Evolutionary conservation across 2,329 filamentous ascomycete genomes (phyloP).

Genomic region (Neurospora sp.): DNA sequence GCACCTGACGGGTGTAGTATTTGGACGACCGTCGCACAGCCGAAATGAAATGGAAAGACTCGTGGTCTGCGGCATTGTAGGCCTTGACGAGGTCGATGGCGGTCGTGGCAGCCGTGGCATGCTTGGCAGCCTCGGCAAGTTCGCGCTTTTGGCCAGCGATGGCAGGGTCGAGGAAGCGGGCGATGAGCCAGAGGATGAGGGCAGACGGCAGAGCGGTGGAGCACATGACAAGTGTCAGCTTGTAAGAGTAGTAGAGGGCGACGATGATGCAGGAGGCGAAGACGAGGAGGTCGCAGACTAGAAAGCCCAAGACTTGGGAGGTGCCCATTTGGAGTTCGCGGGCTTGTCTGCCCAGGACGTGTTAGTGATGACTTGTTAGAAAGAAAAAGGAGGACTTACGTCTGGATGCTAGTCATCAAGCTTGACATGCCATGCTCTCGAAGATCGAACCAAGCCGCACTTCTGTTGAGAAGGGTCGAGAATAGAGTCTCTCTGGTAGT

Average conservation of each 20-base stretch:
- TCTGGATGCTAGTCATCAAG: slow-evolving; percentile 61
- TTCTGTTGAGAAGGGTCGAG: slow-evolving; percentile 54
- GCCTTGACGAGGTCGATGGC: slow-evolving; percentile 81
- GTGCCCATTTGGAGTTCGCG: slow-evolving; percentile 72
- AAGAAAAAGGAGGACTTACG: slow-evolving; percentile 38
- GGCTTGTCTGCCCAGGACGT: slow-evolving; percentile 51
- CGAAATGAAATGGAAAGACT: slow-evolving; percentile 53
- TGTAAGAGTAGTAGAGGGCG: slow-evolving; percentile 74
- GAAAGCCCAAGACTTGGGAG: slow-evolving; percentile 67
- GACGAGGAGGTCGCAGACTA: slow-evolving; percentile 55
- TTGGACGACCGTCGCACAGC: slow-evolving; percentile 47
- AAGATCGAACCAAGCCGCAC: slow-evolving; percentile 75
- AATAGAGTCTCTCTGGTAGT: slow-evolving; percentile 58
- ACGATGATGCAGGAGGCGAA: slow-evolving; percentile 56
- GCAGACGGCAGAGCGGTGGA: slow-evolving; percentile 61
- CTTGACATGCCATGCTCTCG: slow-evolving; percentile 61
- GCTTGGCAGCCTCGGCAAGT: slow-evolving; percentile 61
- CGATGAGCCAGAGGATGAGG: slow-evolving; percentile 48
- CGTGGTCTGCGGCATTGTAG: slow-evolving; percentile 65
- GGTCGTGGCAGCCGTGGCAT: slow-evolving; percentile 56
- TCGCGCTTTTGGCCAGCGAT: slow-evolving; percentile 60
- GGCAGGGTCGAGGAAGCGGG: slow-evolving; percentile 49
- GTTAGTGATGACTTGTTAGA: not conserved
- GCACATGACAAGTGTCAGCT: slow-evolving; percentile 69
- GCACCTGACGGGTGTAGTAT: slow-evolving; percentile 58